These are phyloP conservation scores for Colletotrichum tamarilloi DNA, from an alignment of 2,329 filamentous ascomycete species.

Conservation along the genomic window DNA sequence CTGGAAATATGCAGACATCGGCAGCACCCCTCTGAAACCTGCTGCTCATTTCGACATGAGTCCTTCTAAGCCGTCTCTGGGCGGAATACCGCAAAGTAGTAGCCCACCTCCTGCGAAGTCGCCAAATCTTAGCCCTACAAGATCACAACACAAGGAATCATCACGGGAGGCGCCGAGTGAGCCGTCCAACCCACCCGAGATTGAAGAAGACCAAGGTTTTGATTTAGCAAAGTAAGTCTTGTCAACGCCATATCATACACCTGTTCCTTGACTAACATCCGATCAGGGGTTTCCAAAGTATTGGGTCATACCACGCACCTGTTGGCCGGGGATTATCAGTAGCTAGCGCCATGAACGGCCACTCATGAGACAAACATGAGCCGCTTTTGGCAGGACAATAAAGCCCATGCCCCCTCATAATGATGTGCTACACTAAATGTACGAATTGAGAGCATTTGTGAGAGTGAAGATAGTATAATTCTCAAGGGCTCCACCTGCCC, in stretches of 20 bases:
- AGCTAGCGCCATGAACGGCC: slow-evolving; percentile 51
- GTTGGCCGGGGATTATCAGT: slow-evolving; percentile 59
- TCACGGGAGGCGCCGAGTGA: slow-evolving; percentile 35
- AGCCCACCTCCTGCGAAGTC: slow-evolving; percentile 68
- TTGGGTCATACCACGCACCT: slow-evolving; percentile 70
- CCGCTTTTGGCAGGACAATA: background rate
- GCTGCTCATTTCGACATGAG: slow-evolving; percentile 65
- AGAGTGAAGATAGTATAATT: slow-evolving; percentile 34
- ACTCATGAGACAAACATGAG: slow-evolving; percentile 7
- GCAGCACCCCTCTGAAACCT: slow-evolving; percentile 74
- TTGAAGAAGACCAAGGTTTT: slow-evolving; percentile 65
- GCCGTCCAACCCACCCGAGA: slow-evolving; percentile 41
- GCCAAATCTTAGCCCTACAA: slow-evolving; percentile 63
- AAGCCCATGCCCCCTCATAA: background rate
- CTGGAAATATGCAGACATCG: slow-evolving; percentile 86
- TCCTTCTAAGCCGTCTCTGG: slow-evolving; percentile 61
- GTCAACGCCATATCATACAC: background rate
- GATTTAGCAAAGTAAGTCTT: slow-evolving; percentile 68
- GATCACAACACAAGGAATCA: slow-evolving; percentile 37
- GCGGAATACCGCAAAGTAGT: slow-evolving; percentile 62
- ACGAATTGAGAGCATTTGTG: background rate
- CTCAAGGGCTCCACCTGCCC: background rate
- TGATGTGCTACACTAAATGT: background rate
- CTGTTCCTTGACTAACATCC: slow-evolving; percentile 41
- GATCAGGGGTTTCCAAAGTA: slow-evolving; percentile 71